A percentile compares a stretch with the other conserved stretches of the same genome.
These are phyloP conservation scores for Clonostachys sp. DNA, from an alignment of 2,329 filamentous ascomycete species.

Conservation along the genomic window DNA sequence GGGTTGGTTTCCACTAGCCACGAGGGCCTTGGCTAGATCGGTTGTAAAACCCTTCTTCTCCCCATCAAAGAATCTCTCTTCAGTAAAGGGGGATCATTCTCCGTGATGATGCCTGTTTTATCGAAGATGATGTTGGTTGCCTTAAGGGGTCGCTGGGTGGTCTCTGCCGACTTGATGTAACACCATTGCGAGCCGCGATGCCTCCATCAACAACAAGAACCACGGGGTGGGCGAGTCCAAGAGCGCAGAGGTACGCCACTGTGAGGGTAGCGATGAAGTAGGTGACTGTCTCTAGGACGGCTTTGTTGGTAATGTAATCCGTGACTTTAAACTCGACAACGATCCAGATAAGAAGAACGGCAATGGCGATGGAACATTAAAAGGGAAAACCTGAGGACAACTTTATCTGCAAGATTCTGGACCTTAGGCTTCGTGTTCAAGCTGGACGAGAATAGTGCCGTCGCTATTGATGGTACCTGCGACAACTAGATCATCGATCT, in stretches of 20 bases:
- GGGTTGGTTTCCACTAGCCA: slow-evolving; percentile 40
- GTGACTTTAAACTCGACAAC: slow-evolving; percentile 24
- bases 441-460: slow-evolving; percentile 37
- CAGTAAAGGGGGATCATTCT: slow-evolving; percentile 27
- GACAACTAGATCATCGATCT: slow-evolving; percentile 37
- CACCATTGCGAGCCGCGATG: slow-evolving; percentile 48
- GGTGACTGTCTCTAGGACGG: slow-evolving; percentile 21
- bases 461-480: slow-evolving; percentile 55
- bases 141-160: slow-evolving; percentile 45
- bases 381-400: slow-evolving; percentile 57
- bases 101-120: slow-evolving; percentile 60
- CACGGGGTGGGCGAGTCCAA: slow-evolving; percentile 63
- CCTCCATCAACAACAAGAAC: slow-evolving; percentile 58
- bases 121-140: slow-evolving; percentile 55
- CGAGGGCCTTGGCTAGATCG: slow-evolving; percentile 17
- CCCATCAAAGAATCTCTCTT: slow-evolving; percentile 12
- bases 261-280: slow-evolving; percentile 42
- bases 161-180: slow-evolving; percentile 51
- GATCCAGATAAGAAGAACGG: slow-evolving; percentile 50
- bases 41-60: slow-evolving; percentile 8
- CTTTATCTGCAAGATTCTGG: slow-evolving; percentile 53
- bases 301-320: slow-evolving; percentile 23
- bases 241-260: slow-evolving; percentile 60
- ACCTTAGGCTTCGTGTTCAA: slow-evolving; percentile 51
- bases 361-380: slow-evolving; percentile 36